Evolutionary conservation across 495 filamentous ascomycete species (phyloP), one percentile per base, ranked within the genome.

Genomic region (Xanthoparmelia taractica): DNA sequence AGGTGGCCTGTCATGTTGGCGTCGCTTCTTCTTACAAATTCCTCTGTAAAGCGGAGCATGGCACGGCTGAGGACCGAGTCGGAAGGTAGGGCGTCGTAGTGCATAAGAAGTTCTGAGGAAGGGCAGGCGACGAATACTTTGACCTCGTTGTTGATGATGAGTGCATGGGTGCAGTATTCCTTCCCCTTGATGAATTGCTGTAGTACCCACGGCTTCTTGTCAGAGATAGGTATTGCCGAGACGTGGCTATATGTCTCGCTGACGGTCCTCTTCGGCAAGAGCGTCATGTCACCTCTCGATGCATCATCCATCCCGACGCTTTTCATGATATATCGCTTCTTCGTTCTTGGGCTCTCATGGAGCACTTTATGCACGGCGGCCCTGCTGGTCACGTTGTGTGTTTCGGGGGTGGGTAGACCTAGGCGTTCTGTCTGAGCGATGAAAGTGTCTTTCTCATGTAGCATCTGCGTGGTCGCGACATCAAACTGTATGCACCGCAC

Each of bases 161-260:
- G 75, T 1, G 85, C 63, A 63, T 92, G 88, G 0, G 87, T 87
- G 66, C 83, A 84, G 71, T 87, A 90, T 71, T 89, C 85, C 0
- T 79, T 77, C 0, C 87, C 83, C 5, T 74, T 69, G 40, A 84
- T 80, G 67, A 80, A 87, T 66, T 91, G 82, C 69, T 92, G 85
- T 56, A 93, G 68, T 34, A 89, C 72, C 84, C 85, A 90, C 0
- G 87, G 86, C 6, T 70, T 75, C 1, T 80, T 73, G 13, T 76
- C 71, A 3, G 78, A 80, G 48, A 90, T 85, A 17, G 76, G 68
- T 6, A 90, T 75, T 34, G 75, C 67, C 45, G 78, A 80, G 43
- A 91, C 65, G 50, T 82, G 73, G 2, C 74, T 67, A 60, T 79
- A 78, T 0, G 86, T 90, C 63, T 80, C 76, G 48, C 73, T 77